These are phyloP conservation scores for Exsudoporus floridanus DNA, from an alignment of 1,284 basidiomycete species.

Conservation along the genomic window DNA sequence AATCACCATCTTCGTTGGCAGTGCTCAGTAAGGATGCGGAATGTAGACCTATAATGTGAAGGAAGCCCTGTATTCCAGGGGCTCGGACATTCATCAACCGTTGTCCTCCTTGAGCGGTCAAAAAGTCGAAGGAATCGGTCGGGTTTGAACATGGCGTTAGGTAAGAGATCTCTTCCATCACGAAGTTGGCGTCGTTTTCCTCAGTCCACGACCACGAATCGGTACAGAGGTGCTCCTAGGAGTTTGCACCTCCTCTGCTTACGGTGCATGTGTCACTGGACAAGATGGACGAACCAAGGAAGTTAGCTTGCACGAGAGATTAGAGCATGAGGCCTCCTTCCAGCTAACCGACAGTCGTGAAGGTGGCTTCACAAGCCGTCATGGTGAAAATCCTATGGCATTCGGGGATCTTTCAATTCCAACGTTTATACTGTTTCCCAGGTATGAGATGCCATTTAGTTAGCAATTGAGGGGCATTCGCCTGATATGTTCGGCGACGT, in stretches of 20 bases:
- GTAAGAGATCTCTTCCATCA: not conserved
- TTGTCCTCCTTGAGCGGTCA: not conserved
- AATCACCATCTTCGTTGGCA: not conserved
- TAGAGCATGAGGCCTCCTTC: not conserved
- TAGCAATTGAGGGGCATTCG: not conserved
- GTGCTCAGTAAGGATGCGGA: not conserved
- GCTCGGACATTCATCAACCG: not conserved
- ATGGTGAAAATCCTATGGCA: not conserved
- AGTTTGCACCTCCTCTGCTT: not conserved
- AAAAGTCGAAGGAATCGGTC: not conserved
- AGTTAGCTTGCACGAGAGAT: not conserved
- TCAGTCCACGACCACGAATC: not conserved
- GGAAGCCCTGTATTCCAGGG: not conserved
- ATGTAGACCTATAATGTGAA: not conserved
- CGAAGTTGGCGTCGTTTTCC: not conserved
- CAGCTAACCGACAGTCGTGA: not conserved
- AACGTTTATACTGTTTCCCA: not conserved
- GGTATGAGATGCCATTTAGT: not conserved
- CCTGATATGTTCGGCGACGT: not conserved
- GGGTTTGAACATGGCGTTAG: not conserved
- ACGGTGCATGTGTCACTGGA: not conserved
- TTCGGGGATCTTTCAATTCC: not conserved
- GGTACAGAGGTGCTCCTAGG: too few species aligned
- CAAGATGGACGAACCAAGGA: not conserved
- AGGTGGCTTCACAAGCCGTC: not conserved